Percentiles rank a stretch among this genome's conserved stretches.
Conservation (phyloP, 306 rosid species). For the Hippophae gyantsensis region DNA sequence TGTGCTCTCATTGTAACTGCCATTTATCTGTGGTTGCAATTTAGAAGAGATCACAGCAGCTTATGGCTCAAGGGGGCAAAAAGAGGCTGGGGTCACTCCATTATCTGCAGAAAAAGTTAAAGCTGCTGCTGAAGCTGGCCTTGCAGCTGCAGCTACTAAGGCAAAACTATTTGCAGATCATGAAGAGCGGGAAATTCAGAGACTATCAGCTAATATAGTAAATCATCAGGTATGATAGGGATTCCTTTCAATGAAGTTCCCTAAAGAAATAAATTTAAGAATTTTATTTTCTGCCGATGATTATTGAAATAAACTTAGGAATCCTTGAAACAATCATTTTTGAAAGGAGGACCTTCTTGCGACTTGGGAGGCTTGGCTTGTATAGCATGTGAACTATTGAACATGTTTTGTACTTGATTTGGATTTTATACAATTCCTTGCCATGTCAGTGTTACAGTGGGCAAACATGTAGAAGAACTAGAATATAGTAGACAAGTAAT, state of each 20-base stretch:
- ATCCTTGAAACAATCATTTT: too few species aligned
- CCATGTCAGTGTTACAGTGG: too few species aligned
- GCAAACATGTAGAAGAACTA: too few species aligned
- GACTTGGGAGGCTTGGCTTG: too few species aligned
- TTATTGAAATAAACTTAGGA: too few species aligned
- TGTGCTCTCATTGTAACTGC: not conserved
- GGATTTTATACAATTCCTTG: too few species aligned
- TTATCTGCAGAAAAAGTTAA: conserved; percentile 67
- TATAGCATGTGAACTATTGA: too few species aligned
- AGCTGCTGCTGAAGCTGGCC: conserved; percentile 88
- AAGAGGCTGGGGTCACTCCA: conserved; percentile 46
- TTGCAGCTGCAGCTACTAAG: conserved; percentile 94
- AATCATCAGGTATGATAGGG: conserved; percentile 70
- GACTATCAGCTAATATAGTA: conserved; percentile 84
- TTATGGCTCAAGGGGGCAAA: conserved; percentile 44
- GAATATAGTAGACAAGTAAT: too few species aligned
- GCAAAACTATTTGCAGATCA: conserved; percentile 95
- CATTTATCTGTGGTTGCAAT: conserved; percentile 16
- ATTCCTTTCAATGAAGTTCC: conserved; percentile 5
- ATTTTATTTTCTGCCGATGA: too few species aligned
- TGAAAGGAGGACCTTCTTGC: too few species aligned
- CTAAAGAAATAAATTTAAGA: not conserved
- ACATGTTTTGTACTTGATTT: too few species aligned
- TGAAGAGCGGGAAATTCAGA: conserved; percentile 99
- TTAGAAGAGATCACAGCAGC: conserved; percentile 57